phyloP scores from a whole-genome alignment of 2,329 filamentous ascomycete genomes.

The Delphinella strobiligena region DNA sequence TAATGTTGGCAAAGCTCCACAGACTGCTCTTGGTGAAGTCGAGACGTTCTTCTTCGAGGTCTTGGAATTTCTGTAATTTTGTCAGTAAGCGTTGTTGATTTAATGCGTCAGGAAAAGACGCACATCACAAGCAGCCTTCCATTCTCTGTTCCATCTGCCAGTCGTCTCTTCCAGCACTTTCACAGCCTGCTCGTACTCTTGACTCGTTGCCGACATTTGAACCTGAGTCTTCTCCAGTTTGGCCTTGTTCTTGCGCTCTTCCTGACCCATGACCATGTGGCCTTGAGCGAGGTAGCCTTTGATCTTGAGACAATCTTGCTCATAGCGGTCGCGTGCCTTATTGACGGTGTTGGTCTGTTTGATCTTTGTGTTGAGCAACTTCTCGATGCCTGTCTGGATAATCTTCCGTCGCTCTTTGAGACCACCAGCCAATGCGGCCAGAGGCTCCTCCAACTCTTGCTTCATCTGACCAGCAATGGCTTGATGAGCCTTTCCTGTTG shows the following conservation, averaged over 20 bases:
- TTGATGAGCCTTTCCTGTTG: conserved; percentile 88
- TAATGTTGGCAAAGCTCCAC: conserved; percentile 96
- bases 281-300: conserved; percentile 97
- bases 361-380: conserved; percentile 82
- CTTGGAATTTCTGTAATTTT: conserved; percentile 67
- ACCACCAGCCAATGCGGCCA: conserved; percentile 80
- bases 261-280: conserved; percentile 99
- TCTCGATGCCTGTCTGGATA: conserved; percentile 86
- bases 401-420: conserved; percentile 98
- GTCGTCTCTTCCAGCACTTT: conserved; percentile 94
- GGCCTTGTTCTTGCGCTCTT: conserved; percentile 96
- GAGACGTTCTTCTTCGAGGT: conserved; percentile 89
- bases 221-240: conserved; percentile 98
- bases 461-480: conserved; percentile 90
- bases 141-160: conserved; percentile 90
- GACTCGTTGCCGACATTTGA: conserved; percentile 79
- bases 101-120: conserved; percentile 25
- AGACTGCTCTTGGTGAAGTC: conserved; percentile 97
- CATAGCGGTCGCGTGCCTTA: conserved; percentile 89
- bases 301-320: conserved; percentile 95
- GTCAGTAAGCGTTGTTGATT: conserved; percentile 22
- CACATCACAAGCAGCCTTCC: conserved; percentile 80
- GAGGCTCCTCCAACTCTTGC: conserved; percentile 83
- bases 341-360: conserved; percentile 86
- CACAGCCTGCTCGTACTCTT: conserved; percentile 85